phyloP scores from a whole-genome alignment of 305 asterid genomes.

The Fraxinus baroniana region DNA sequence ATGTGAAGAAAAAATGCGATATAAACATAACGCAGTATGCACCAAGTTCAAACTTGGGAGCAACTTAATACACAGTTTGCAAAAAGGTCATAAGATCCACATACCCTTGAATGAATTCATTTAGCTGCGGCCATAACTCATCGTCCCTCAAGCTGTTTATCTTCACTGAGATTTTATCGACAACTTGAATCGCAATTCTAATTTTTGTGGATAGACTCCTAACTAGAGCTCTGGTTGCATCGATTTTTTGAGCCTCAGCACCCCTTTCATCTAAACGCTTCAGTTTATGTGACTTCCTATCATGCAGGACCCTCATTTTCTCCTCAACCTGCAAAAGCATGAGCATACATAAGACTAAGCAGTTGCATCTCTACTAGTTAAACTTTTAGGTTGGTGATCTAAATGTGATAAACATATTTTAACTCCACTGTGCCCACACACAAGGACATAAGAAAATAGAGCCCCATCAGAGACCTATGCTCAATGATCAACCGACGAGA shows the following conservation, averaged over 20 bases:
- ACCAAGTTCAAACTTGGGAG: neutral
- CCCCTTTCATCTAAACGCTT: constrained; percentile 76
- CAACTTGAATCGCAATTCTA: constrained; percentile 85
- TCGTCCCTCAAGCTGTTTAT: constrained; percentile 81
- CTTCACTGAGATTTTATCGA: constrained; percentile 86
- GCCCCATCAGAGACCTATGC: neutral
- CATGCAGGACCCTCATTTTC: constrained; percentile 83
- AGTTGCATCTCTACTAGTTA: constrained; percentile 2
- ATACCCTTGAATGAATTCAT: constrained; percentile 80
- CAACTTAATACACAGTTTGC: constrained; percentile 2
- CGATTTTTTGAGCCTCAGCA: constrained; percentile 76
- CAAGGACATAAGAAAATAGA: neutral
- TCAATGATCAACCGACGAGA: neutral
- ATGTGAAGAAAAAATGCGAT: neutral
- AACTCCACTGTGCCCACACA: neutral
- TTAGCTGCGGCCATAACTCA: constrained; percentile 90
- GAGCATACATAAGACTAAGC: constrained; percentile 13
- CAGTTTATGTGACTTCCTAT: constrained; percentile 58
- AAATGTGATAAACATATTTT: neutral
- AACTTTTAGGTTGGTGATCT: constrained; percentile 1
- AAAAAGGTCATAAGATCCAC: constrained; percentile 16
- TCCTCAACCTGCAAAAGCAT: constrained; percentile 72
- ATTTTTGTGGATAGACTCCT: constrained; percentile 81
- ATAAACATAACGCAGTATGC: neutral
- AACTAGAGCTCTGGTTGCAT: constrained; percentile 64